Base-by-base conservation (phyloP, 106 monocot species). In the Chionographis japonica region DNA sequence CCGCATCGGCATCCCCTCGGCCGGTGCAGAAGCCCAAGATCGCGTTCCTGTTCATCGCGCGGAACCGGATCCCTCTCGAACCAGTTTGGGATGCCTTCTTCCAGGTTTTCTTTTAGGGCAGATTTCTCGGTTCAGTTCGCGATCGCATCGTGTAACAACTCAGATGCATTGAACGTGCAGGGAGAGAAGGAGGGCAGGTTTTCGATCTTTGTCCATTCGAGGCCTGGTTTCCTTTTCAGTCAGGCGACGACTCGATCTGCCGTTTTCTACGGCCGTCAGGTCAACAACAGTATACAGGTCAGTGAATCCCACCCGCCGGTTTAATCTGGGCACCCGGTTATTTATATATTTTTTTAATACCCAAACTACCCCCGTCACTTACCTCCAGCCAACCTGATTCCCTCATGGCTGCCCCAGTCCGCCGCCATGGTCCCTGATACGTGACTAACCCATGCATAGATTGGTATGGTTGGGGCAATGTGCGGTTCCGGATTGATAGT, bases 211-310 rank as follows among this genome's bases (percentile, higher is more conserved):
- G 97, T 90, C 16, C 97, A 98, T 66, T 89, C 97, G 2, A 72
- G 92, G 64, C 97, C 97, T 16, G 97, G 97, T 4, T 98, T 98
- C 64, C 52, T 90, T 17, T 72, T 98, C 53, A 98, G 83, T 65
- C 37, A 81, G 58, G 81, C 39, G 13, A 98, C 85, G 0, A 93
- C 97, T 9, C 58, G 68, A 18, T 98, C 90, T 27, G 55, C 80
- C 18, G 87, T 71, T 61, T 98, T 98, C 54, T 85, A 87, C 54
- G 86, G 82, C 12, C 80, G 90, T 3, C 97, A 98, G 77, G 92
- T 98, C 63, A 90, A 98, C 72, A 79, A 98, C 77, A 98, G 92
- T 55, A 56, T 98, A 57, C 92, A 98, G 92, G 92, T 98, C 52
- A 0, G 62, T 19, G 50, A n/a, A 0, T 42, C 62, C 18, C 14